Percentiles rank a stretch among this genome's conserved stretches.
Evolutionary conservation across 202 grass and related monocot species (phyloP).

Genomic region (Dendrocalamus latiflorus): DNA sequence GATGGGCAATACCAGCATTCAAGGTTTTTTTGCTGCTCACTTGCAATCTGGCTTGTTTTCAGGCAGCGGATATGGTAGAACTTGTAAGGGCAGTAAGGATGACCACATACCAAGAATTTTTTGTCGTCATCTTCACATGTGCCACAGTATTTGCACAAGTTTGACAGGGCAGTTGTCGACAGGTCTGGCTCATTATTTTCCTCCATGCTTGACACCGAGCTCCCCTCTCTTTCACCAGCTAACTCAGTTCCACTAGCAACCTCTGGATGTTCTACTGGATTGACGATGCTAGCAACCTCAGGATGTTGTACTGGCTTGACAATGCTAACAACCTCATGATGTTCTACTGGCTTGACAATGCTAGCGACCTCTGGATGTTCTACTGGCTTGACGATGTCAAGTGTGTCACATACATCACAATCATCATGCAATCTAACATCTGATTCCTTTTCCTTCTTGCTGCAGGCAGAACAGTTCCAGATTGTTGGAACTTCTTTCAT

Average conservation of each 20-base stretch:
- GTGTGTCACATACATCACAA: constrained; percentile 54
- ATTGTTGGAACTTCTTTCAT: constrained; percentile 46
- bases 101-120: constrained; percentile 80
- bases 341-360: background rate
- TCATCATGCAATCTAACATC: constrained; percentile 45
- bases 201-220: constrained; percentile 39
- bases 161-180: constrained; percentile 42
- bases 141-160: constrained; percentile 80
- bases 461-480: constrained; percentile 76
- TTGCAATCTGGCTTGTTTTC: constrained; percentile 72
- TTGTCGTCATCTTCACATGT: constrained; percentile 75
- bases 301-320: too few relatives aligned
- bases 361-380: constrained; percentile 29
- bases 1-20: constrained; percentile 91
- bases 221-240: constrained; percentile 44
- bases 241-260: constrained; percentile 22
- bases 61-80: constrained; percentile 85
- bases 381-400: constrained; percentile 26
- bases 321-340: constrained; percentile 17
- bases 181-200: constrained; percentile 47
- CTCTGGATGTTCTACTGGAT: constrained; percentile 30
- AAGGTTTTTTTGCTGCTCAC: constrained; percentile 47
- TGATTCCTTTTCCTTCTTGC: constrained; percentile 7
- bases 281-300: constrained; percentile 4
- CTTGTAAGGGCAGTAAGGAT: constrained; percentile 66